Conservation (phyloP, 306 rosid genomes). For the Erythrophleum fordii region DNA sequence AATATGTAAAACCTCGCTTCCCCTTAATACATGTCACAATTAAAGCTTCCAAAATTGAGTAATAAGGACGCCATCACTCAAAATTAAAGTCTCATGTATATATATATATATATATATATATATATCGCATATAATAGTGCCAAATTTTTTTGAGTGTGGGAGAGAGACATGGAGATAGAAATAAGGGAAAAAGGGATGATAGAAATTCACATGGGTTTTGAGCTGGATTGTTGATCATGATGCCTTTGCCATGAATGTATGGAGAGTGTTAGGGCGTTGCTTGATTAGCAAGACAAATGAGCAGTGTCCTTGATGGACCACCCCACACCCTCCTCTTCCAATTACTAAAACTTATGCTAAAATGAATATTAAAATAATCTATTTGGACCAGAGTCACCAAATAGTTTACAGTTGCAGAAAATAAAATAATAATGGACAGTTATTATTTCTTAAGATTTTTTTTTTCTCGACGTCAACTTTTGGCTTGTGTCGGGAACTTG, state of each 20-base stretch:
- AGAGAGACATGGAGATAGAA: constrained; percentile 31
- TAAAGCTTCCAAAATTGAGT: constrained; percentile 34
- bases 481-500: constrained; percentile 5
- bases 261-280: constrained; percentile 59
- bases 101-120: background rate
- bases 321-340: constrained; percentile 62
- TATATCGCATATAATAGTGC: constrained; percentile 25
- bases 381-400: constrained; percentile 45
- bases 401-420: background rate
- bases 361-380: constrained; percentile 19
- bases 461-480: constrained; percentile 9
- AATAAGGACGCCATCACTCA: constrained; percentile 38
- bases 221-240: constrained; percentile 82
- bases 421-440: background rate
- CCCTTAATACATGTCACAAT: constrained; percentile 5
- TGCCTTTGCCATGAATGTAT: constrained; percentile 85
- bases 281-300: constrained; percentile 87
- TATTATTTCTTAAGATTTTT: constrained; percentile 19
- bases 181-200: constrained; percentile 49
- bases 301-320: constrained; percentile 88
- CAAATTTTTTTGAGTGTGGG: too few relatives aligned
- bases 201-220: constrained; percentile 81
- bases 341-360: constrained; percentile 36
- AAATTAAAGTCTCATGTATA: constrained; percentile 35
- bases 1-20: constrained; percentile 12